Evolutionary conservation across 176 grass and related monocot species (phyloP).

Genomic region (Eremochloa ophiuroides): DNA sequence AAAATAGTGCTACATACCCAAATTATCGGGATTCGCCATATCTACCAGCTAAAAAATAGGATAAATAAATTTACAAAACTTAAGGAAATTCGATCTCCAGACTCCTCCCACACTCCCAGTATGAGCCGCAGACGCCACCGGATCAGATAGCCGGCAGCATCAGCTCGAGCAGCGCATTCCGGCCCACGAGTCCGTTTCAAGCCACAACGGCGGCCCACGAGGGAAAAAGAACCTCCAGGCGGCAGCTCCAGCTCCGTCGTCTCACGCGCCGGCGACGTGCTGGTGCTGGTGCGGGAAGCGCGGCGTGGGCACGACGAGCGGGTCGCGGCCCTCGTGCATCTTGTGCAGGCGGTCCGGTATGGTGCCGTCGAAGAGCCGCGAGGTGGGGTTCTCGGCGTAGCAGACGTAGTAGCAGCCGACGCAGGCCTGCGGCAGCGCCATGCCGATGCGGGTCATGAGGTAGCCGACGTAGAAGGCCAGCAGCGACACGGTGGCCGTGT

Average conservation of each 20-base stretch:
- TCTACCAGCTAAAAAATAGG: no score
- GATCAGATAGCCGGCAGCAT: no score
- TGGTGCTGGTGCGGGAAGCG: constrained; percentile 68
- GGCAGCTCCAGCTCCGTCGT: no score
- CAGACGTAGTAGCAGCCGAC: constrained; percentile 94
- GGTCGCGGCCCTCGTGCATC: constrained; percentile 38
- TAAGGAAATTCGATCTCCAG: no score
- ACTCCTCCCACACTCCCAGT: no score
- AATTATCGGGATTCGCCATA: no score
- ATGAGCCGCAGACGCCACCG: no score
- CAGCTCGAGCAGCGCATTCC: no score
- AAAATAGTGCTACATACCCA: no score
- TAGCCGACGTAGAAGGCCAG: constrained; percentile 90
- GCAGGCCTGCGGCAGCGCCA: constrained; percentile 97
- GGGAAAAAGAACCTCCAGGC: neutral
- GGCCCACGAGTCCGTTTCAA: no score
- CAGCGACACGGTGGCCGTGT: constrained; percentile 88
- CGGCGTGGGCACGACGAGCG: constrained; percentile 46
- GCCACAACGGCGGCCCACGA: neutral
- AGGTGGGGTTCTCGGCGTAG: constrained; percentile 73
- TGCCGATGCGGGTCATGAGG: constrained; percentile 98
- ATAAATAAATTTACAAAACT: no score
- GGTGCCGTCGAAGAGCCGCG: constrained; percentile 63
- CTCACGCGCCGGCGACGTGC: constrained; percentile 25
- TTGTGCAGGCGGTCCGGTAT: constrained; percentile 35